These are phyloP conservation scores for Tetraselmis chui DNA, from an alignment of 139 green algal species.

Conservation along the genomic window DNA sequence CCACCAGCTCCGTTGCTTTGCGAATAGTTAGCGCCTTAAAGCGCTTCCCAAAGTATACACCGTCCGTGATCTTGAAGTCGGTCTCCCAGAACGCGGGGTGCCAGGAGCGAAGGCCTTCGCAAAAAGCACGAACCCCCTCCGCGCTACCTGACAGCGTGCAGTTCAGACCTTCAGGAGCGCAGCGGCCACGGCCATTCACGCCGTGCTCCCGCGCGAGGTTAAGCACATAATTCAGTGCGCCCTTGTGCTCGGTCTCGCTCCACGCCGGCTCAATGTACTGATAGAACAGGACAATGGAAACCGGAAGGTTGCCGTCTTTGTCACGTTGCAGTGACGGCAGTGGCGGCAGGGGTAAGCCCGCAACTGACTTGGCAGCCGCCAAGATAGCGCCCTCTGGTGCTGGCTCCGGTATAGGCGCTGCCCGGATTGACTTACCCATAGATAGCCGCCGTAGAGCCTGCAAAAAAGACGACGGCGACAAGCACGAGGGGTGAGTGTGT, in stretches of 20 bases:
- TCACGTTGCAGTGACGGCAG: neutral
- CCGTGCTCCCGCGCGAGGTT: neutral
- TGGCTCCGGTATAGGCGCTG: neutral
- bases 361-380: neutral
- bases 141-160: slow-evolving; percentile 13
- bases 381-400: neutral
- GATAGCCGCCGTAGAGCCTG: no score
- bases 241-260: neutral
- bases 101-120: neutral
- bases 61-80: slow-evolving; percentile 20
- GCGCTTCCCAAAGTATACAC: neutral
- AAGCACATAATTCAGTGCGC: neutral
- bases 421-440: no score
- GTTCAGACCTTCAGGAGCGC: slow-evolving; percentile 11
- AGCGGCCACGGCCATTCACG: slow-evolving; percentile 10
- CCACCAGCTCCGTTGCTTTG: slow-evolving; percentile 9
- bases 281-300: slow-evolving; percentile 10
- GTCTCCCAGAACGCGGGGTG: slow-evolving; percentile 11
- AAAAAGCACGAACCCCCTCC: neutral
- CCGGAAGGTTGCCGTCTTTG: neutral
- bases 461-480: no score
- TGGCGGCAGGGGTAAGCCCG: neutral
- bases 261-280: slow-evolving; percentile 19
- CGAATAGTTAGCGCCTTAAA: slow-evolving; percentile 15
- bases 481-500: no score